These are phyloP conservation scores for Cytospora schulzeri DNA, from an alignment of 2,329 filamentous ascomycete species.

Conservation along the genomic window DNA sequence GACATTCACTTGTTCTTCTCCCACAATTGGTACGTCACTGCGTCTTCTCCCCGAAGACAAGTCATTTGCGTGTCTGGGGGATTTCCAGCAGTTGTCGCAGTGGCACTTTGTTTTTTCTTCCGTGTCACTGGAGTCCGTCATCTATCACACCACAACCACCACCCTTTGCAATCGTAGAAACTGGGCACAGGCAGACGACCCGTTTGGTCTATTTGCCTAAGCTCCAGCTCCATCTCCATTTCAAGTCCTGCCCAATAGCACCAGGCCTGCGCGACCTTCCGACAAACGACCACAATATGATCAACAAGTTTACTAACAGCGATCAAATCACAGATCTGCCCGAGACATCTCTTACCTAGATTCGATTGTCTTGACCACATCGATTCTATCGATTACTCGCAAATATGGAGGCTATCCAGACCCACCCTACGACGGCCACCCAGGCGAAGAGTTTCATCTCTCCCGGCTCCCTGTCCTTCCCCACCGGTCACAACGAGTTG, in stretches of 20 bases:
- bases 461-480: conserved; percentile 89
- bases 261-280: background rate
- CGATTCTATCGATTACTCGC: conserved; percentile 23
- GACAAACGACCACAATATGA: background rate
- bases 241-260: background rate
- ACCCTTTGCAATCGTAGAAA: conserved; percentile 16
- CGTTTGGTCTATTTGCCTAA: background rate
- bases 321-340: conserved; percentile 34
- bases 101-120: background rate
- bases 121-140: background rate
- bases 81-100: conserved; percentile 13
- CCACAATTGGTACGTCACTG: conserved; percentile 65
- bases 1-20: conserved; percentile 99
- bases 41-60: conserved; percentile 33
- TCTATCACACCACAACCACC: background rate
- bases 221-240: background rate
- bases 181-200: background rate
- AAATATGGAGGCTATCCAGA: conserved; percentile 86
- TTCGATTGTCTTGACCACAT: background rate
- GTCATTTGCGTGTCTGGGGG: conserved; percentile 32
- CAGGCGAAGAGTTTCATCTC: conserved; percentile 97
- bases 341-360: conserved; percentile 16
- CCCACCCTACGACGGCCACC: conserved; percentile 85
- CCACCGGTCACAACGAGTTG: conserved; percentile 78
- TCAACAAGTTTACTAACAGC: conserved; percentile 7